These are phyloP conservation scores for Zoysia pacifica DNA, from an alignment of 176 grass and related monocot species.

Conservation along the genomic window DNA sequence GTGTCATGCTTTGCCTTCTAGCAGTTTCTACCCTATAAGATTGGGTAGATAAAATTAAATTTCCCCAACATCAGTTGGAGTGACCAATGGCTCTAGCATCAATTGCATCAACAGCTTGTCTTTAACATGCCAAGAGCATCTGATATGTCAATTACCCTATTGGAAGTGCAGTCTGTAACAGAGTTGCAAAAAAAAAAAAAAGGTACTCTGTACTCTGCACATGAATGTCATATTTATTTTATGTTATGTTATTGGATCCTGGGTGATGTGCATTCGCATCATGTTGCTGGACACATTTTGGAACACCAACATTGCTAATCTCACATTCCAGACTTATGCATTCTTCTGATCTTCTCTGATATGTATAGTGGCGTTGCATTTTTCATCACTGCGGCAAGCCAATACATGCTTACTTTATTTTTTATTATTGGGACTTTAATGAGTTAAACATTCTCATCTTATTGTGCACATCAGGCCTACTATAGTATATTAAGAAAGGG, in stretches of 20 bases:
- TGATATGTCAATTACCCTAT: background rate
- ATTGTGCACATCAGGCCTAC: background rate
- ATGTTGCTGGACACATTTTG: background rate
- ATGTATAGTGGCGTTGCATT: background rate
- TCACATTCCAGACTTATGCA: background rate
- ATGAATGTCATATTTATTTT: background rate
- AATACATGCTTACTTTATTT: background rate
- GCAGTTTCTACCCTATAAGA: background rate
- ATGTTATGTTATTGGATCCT: background rate
- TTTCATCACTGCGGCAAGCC: background rate
- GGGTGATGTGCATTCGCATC: background rate
- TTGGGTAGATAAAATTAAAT: background rate
- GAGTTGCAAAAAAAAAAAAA: too few species aligned
- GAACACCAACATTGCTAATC: background rate
- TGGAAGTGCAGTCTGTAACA: background rate
- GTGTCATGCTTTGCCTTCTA: background rate
- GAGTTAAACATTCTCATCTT: too few species aligned
- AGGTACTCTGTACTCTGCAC: background rate
- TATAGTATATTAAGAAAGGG: background rate
- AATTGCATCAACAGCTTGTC: background rate
- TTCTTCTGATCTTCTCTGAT: background rate
- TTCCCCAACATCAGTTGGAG: background rate
- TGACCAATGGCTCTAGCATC: background rate
- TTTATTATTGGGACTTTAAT: background rate
- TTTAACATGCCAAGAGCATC: background rate